These are phyloP conservation scores for Scheffersomyces spartinae DNA, from an alignment of 805 yeast species.

Conservation along the genomic window DNA sequence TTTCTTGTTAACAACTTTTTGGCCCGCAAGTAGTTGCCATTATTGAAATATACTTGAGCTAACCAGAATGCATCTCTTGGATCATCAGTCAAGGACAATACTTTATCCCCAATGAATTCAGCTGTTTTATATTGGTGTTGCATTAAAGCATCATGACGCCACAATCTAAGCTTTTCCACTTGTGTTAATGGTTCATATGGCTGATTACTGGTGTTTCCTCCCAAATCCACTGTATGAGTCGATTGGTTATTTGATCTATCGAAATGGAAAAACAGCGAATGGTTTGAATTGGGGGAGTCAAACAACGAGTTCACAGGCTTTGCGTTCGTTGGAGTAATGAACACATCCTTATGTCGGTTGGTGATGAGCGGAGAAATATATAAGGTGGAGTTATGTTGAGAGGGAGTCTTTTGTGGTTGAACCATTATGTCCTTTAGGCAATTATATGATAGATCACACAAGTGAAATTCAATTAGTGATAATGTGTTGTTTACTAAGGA, in stretches of 20 bases:
- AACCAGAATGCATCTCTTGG: conserved; percentile 95
- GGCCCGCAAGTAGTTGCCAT: conserved; percentile 71
- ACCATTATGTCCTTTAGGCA: too few relatives aligned
- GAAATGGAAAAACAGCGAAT: conserved; percentile 26
- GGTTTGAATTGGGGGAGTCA: conserved; percentile 30
- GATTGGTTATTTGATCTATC: conserved; percentile 8
- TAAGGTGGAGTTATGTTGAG: conserved; percentile 63
- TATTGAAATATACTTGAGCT: conserved; percentile 76
- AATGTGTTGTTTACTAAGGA: too few relatives aligned
- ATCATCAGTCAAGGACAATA: conserved; percentile 70
- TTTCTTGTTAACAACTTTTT: conserved; percentile 52
- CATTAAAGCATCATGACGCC: conserved; percentile 91
- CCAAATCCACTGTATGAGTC: conserved; percentile 1
- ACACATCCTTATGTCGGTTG: conserved; percentile 26
- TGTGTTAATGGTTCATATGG: conserved; percentile 45
- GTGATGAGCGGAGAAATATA: conserved; percentile 60
- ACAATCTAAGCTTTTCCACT: conserved; percentile 73
- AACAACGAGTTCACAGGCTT: conserved; percentile 24
- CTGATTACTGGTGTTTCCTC: conserved; percentile 1
- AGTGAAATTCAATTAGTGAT: too few relatives aligned
- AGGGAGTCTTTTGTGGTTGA: conserved; percentile 22
- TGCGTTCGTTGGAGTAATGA: conserved; percentile 41
- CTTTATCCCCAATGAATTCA: conserved; percentile 84
- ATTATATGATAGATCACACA: too few relatives aligned
- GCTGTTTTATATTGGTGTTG: conserved; percentile 90